Evolutionary conservation across 352 stramenopile species (phyloP), one percentile per base, ranked within the genome.

Genomic region (Phytopythium ostracodes): DNA sequence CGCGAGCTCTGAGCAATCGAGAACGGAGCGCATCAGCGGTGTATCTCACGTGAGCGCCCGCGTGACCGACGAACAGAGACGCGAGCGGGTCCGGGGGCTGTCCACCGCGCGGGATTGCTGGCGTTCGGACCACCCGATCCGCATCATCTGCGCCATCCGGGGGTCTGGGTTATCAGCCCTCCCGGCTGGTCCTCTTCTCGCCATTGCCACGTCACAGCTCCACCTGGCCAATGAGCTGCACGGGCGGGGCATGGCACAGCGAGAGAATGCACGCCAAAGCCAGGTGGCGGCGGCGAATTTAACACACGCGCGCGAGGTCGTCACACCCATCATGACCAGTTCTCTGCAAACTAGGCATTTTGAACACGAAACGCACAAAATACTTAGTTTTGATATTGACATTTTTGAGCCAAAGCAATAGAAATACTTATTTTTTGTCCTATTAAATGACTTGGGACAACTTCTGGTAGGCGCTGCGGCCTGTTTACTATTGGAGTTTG

Each of bases 151-250:
- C 42, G 42, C 42, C 42, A 25, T 27, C 25, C 29, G 51, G 20
- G 9, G 20, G 29, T 57, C 18, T 10, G 4, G 11, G 51, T 17
- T 17, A 17, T 29, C 51, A 29, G 29, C 29, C 2, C 31, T 4
- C 25, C 14, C 18, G 29, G 29, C 29, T 42, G 29, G 22, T 56
- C 10, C 27, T n/a, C 27, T 4, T 5, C 29, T 57, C 31, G 17
- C 51, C 29, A 36, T 40, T 57, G 51, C 51, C 51, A 57, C 51
- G 51, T 57, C 51, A 57, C 51, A 57, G 51, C 51, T 4, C 20
- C 31, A 8, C 9, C 20, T 11, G 31, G 18, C 51, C 51, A 57
- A 57, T 57, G 51, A 42, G 29, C 51, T n/a, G 29, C n/a, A 6
- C 4, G 14, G 6, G 24, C 14, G 20, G 11, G 24, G 8, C 11